Percentiles rank a stretch among this genome's conserved stretches.
Evolutionary conservation across 345 rosid species (phyloP).

Genomic region (Triadica sebifera): DNA sequence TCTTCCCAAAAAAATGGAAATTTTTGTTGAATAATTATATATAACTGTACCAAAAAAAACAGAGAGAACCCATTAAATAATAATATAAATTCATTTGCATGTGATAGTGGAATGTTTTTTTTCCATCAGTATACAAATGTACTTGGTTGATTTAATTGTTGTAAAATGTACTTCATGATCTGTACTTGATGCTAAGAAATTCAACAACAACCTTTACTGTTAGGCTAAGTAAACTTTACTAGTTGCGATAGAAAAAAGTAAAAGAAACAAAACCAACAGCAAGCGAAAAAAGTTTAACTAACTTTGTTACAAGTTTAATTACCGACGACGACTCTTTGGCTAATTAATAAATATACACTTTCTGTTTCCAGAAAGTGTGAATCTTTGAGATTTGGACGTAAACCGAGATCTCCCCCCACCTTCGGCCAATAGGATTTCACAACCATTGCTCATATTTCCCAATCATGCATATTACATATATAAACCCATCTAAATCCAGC

Average conservation of each 20-base stretch:
- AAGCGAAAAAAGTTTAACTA: not conserved
- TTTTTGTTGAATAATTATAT: too few species aligned
- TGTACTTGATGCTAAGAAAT: not conserved
- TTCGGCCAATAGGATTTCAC: constrained; percentile 6
- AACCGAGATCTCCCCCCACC: constrained; percentile 17
- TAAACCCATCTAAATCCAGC: constrained; percentile 13
- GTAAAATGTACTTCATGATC: not conserved
- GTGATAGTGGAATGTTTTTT: too few species aligned
- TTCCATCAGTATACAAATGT: too few species aligned
- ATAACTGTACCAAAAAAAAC: too few species aligned
- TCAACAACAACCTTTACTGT: constrained; percentile 10
- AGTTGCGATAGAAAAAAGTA: not conserved
- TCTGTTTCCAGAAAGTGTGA: constrained; percentile 21
- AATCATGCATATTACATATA: too few species aligned
- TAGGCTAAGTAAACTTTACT: constrained; percentile 18
- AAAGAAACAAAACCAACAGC: not conserved
- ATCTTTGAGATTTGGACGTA: constrained; percentile 17
- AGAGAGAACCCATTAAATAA: too few species aligned
- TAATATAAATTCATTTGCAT: too few species aligned
- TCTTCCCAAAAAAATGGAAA: too few species aligned
- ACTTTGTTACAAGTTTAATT: too few species aligned
- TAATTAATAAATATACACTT: not conserved
- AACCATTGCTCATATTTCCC: too few species aligned
- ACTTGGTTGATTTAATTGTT: too few species aligned
- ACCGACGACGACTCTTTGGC: too few species aligned